phyloP scores from a whole-genome alignment of 148 eudicot species.

The Suaeda aralocaspica region DNA sequence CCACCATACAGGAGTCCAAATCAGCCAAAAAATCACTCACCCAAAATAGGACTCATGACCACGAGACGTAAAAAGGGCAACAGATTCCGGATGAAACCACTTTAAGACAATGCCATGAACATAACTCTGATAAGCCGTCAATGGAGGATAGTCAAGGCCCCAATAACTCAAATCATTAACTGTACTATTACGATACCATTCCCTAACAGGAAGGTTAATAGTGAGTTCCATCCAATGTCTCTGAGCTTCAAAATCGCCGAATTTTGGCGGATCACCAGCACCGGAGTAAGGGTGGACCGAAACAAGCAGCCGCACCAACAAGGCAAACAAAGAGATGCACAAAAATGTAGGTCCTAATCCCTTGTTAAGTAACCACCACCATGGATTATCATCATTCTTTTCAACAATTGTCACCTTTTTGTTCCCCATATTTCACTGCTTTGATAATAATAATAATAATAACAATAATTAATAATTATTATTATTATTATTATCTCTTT shows the following conservation, averaged over 20 bases:
- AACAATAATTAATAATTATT: too few relatives aligned
- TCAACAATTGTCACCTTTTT: conserved; percentile 26
- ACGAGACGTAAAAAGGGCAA: conserved; percentile 61
- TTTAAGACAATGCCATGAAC: conserved; percentile 66
- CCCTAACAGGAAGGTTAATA: conserved; percentile 59
- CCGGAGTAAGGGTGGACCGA: conserved; percentile 89
- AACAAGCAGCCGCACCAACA: conserved; percentile 61
- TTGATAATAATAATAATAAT: not conserved
- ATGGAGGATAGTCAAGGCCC: conserved; percentile 99
- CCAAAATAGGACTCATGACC: conserved; percentile 93
- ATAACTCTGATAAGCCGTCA: conserved; percentile 92
- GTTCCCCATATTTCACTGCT: conserved; percentile 28
- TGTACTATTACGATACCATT: conserved; percentile 85
- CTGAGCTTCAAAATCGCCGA: conserved; percentile 95
- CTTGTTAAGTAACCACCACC: conserved; percentile 57
- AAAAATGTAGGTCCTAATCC: conserved; percentile 52
- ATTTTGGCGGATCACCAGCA: conserved; percentile 74
- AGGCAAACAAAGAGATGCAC: conserved; percentile 59
- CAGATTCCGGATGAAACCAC: conserved; percentile 65
- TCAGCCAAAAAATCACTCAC: conserved; percentile 34
- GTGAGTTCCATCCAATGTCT: conserved; percentile 99
- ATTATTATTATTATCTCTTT: too few relatives aligned
- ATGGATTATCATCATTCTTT: conserved; percentile 33
- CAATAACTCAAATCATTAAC: conserved; percentile 70
- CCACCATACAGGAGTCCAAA: not conserved